phyloP scores from a whole-genome alignment of 768 basidiomycete species.

The Gymnopilus junonius region DNA sequence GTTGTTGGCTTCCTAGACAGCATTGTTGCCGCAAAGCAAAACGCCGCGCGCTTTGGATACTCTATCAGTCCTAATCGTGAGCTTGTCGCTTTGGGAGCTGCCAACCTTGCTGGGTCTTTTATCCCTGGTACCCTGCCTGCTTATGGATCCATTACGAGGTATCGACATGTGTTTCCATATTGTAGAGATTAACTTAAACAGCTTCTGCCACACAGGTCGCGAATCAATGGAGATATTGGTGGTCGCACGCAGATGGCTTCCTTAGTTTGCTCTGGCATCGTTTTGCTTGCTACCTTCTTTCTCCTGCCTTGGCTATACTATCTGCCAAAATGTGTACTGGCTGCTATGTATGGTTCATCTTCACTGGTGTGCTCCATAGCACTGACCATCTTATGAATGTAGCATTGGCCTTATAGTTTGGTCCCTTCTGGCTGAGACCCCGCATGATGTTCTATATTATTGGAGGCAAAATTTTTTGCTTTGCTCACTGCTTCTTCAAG shows the following conservation, averaged over 20 bases:
- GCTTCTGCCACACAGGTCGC: conserved; percentile 51
- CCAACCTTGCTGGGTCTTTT: conserved; percentile 79
- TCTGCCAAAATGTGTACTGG: conserved; percentile 89
- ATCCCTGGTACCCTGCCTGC: conserved; percentile 91
- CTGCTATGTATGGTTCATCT: conserved; percentile 68
- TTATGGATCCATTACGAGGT: conserved; percentile 93
- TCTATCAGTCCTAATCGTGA: conserved; percentile 94
- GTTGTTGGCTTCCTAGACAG: conserved; percentile 93
- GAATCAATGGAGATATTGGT: conserved; percentile 91
- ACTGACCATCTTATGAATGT: background rate
- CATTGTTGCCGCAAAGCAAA: conserved; percentile 95
- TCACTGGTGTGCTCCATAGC: background rate
- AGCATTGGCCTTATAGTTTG: conserved; percentile 89
- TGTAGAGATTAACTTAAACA: background rate
- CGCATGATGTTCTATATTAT: conserved; percentile 85
- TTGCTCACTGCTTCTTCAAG: background rate
- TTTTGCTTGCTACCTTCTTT: conserved; percentile 88
- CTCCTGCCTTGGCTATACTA: conserved; percentile 84
- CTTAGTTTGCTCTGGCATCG: conserved; percentile 70
- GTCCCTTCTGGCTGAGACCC: conserved; percentile 81
- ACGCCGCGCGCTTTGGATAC: conserved; percentile 82
- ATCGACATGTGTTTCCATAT: conserved; percentile 16
- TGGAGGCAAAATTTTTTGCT: conserved; percentile 57
- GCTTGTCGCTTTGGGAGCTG: conserved; percentile 88
- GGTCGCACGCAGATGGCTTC: conserved; percentile 90